These are phyloP conservation scores for Ogataea trehalophila DNA, from an alignment of 805 yeast species.

Conservation along the genomic window DNA sequence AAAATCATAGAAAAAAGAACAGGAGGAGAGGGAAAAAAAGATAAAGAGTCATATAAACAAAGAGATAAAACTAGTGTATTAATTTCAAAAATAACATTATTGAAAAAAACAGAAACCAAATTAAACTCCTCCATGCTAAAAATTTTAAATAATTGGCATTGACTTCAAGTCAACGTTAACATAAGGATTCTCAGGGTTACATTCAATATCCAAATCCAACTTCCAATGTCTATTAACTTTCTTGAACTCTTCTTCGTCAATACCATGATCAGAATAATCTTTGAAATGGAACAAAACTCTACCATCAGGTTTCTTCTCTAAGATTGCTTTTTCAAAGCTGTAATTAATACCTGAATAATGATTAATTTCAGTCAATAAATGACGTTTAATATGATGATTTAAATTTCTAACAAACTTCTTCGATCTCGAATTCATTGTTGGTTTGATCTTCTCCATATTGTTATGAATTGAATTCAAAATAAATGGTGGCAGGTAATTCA, in stretches of 20 bases:
- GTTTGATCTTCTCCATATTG: slow-evolving; percentile 63
- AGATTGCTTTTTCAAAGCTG: slow-evolving; percentile 36
- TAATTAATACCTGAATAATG: slow-evolving; percentile 46
- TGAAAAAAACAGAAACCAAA: background rate
- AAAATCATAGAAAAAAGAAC: no score
- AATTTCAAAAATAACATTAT: background rate
- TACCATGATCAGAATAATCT: slow-evolving; percentile 53
- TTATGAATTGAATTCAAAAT: slow-evolving; percentile 58
- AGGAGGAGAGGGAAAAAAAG: background rate
- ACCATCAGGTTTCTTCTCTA: slow-evolving; percentile 40
- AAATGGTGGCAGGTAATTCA: slow-evolving; percentile 40
- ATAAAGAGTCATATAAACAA: background rate
- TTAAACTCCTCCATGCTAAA: background rate
- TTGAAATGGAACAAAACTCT: slow-evolving; percentile 56
- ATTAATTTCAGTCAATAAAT: slow-evolving; percentile 56
- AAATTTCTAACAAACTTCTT: slow-evolving; percentile 64
- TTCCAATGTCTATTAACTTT: slow-evolving; percentile 49
- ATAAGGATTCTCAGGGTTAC: slow-evolving; percentile 61
- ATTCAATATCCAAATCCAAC: slow-evolving; percentile 55
- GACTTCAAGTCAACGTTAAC: slow-evolving; percentile 62
- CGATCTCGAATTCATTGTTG: slow-evolving; percentile 63
- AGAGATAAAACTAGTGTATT: background rate
- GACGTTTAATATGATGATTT: slow-evolving; percentile 67
- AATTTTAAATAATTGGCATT: slow-evolving; percentile 32
- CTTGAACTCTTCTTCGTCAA: slow-evolving; percentile 33